phyloP scores from a whole-genome alignment of 805 yeast genomes.

The Kluyveromyces wickerhamii region DNA sequence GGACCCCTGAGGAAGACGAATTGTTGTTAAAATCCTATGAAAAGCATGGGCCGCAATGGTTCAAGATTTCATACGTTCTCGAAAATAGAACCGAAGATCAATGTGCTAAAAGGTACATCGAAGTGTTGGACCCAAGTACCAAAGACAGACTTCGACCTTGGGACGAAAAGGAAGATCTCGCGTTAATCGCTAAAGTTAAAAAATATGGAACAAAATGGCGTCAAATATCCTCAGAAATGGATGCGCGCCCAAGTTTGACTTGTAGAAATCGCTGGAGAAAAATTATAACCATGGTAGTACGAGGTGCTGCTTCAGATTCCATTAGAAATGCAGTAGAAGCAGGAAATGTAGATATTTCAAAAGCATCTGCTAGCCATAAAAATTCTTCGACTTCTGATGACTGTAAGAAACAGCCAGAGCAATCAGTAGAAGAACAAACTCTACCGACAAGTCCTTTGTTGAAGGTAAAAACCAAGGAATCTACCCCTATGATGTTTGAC shows the following conservation, averaged over 20 bases:
- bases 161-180: slow-evolving; percentile 69
- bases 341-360: slow-evolving; percentile 33
- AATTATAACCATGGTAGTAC: slow-evolving; percentile 64
- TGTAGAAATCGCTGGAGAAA: slow-evolving; percentile 93
- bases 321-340: slow-evolving; percentile 55
- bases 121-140: slow-evolving; percentile 76
- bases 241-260: slow-evolving; percentile 78
- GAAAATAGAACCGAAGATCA: slow-evolving; percentile 90
- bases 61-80: slow-evolving; percentile 65
- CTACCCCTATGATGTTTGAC: slow-evolving; percentile 2
- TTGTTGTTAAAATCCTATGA: slow-evolving; percentile 54
- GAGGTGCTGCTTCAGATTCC: slow-evolving; percentile 51
- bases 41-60: slow-evolving; percentile 77
- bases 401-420: slow-evolving; percentile 10
- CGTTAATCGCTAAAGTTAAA: slow-evolving; percentile 59
- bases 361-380: slow-evolving; percentile 1
- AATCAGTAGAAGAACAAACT: neutral
- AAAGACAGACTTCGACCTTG: slow-evolving; percentile 73
- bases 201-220: slow-evolving; percentile 85
- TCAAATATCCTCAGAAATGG: slow-evolving; percentile 60
- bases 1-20: slow-evolving; percentile 79
- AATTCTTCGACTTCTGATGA: slow-evolving; percentile 12
- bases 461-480: neutral
- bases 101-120: slow-evolving; percentile 85
- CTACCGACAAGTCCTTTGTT: neutral